Evolutionary conservation across 805 yeast species (phyloP).

Genomic region (Scheffersomyces stipitis): DNA sequence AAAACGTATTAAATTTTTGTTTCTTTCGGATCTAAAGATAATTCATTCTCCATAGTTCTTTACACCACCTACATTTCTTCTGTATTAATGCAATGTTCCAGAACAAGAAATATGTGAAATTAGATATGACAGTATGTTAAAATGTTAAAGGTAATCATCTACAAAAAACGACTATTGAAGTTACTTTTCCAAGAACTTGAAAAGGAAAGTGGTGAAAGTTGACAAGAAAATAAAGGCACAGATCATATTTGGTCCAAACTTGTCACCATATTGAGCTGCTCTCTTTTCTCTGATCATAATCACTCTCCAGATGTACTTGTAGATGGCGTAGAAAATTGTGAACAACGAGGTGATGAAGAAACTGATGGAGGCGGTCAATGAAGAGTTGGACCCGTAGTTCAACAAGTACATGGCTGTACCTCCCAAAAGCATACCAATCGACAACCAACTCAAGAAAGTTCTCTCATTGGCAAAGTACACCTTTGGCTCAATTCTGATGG

Average conservation of each 20-base stretch:
- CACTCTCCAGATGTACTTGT: conserved; percentile 78
- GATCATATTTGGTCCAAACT: conserved; percentile 79
- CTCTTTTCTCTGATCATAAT: conserved; percentile 77
- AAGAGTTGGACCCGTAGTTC: conserved; percentile 75
- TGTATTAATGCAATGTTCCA: too few species aligned
- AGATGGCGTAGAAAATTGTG: conserved; percentile 71
- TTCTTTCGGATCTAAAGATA: too few species aligned
- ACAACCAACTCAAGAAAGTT: conserved; percentile 90
- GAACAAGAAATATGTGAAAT: too few species aligned
- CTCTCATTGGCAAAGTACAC: conserved; percentile 99
- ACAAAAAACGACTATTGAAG: too few species aligned
- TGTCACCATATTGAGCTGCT: conserved; percentile 84
- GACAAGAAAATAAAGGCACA: conserved; percentile 75
- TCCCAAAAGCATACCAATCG: conserved; percentile 83
- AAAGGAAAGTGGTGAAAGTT: conserved; percentile 60
- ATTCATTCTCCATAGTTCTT: too few species aligned
- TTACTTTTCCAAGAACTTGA: conserved; percentile 40
- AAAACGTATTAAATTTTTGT: too few species aligned
- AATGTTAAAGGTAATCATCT: too few species aligned
- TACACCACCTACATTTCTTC: too few species aligned
- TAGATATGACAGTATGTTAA: too few species aligned
- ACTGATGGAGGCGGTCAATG: conserved; percentile 80
- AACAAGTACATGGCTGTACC: conserved; percentile 86
- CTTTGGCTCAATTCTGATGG: conserved; percentile 96
- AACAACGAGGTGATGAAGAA: conserved; percentile 79